These are phyloP conservation scores for Excoecaria agallocha DNA, from an alignment of 345 rosid genomes.

Conservation along the genomic window DNA sequence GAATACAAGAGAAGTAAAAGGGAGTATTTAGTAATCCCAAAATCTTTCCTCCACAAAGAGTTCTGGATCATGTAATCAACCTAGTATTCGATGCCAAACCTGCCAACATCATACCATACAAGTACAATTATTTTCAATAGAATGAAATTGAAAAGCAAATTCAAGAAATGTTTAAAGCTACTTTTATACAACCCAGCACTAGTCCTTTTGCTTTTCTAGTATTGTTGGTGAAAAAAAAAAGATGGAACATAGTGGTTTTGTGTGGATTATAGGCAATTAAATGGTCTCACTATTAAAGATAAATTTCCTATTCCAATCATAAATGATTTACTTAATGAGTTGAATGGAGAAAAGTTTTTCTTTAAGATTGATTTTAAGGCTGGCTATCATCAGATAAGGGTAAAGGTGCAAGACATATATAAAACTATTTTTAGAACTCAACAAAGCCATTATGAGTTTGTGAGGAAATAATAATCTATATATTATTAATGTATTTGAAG, in stretches of 20 bases:
- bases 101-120: background rate
- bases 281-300: background rate
- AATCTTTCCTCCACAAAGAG: background rate
- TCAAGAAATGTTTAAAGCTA: background rate
- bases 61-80: background rate
- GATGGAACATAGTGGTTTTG: background rate
- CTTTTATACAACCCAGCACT: background rate
- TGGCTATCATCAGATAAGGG: background rate
- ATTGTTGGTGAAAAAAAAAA: background rate
- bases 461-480: too few species aligned
- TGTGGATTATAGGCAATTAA: too few species aligned
- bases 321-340: background rate
- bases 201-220: background rate
- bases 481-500: too few species aligned
- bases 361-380: background rate
- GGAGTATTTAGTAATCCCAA: background rate
- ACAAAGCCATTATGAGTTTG: background rate
- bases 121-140: background rate
- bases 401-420: background rate
- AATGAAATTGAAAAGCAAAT: background rate
- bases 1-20: too few species aligned
- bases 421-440: background rate
- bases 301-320: background rate
- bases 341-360: background rate
- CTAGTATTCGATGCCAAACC: background rate